Percentiles rank a stretch among this genome's conserved stretches.
Evolutionary conservation across 1,139 yeast genomes (phyloP).

Genomic region (Lizanozyma gosingica): DNA sequence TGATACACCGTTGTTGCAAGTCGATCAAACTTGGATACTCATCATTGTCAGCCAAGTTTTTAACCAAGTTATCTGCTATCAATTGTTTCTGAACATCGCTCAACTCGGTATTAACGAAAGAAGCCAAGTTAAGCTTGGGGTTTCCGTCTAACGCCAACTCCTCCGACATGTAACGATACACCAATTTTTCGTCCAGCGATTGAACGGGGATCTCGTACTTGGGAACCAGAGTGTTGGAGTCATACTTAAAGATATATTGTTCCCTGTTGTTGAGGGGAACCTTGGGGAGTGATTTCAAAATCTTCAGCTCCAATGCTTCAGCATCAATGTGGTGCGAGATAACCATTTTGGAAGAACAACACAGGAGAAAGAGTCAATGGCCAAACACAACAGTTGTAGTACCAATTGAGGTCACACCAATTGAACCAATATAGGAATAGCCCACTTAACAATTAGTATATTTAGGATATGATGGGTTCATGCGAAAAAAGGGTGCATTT

Average conservation of each 20-base stretch:
- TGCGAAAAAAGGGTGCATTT: no score
- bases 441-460: no score
- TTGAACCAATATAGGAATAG: no score
- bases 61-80: constrained; percentile 62
- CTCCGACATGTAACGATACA: constrained; percentile 58
- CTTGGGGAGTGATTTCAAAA: constrained; percentile 20
- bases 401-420: no score
- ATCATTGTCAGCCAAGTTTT: constrained; percentile 87
- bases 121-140: constrained; percentile 78
- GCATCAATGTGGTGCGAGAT: constrained; percentile 31
- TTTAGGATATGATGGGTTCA: no score
- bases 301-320: constrained; percentile 21
- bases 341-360: constrained; percentile 22
- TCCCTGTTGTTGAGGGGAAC: constrained; percentile 18
- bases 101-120: constrained; percentile 72
- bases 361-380: constrained; percentile 13
- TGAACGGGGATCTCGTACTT: constrained; percentile 49
- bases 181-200: constrained; percentile 44
- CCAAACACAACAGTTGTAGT: no score
- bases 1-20: constrained; percentile 71
- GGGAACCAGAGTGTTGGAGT: constrained; percentile 27
- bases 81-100: constrained; percentile 35
- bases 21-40: constrained; percentile 86
- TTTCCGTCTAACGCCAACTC: constrained; percentile 78
- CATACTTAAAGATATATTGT: constrained; percentile 26